Conservation (phyloP, 768 basidiomycete species). For the Rhodotorula sphaerocarpa region DNA sequence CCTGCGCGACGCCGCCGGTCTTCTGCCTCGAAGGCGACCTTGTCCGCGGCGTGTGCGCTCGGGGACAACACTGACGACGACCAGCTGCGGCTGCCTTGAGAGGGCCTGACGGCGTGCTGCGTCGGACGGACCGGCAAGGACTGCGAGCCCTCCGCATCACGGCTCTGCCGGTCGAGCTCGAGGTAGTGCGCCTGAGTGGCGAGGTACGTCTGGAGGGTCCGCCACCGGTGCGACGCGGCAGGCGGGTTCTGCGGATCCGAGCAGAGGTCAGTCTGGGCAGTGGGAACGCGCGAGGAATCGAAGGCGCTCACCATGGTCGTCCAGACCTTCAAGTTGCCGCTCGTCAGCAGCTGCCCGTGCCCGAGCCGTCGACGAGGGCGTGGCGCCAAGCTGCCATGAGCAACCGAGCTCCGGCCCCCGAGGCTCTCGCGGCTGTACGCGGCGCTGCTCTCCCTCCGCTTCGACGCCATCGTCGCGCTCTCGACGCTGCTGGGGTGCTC, state of each 20-base stretch:
- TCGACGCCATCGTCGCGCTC: not conserved
- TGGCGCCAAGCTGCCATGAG: not conserved
- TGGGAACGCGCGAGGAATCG: not conserved
- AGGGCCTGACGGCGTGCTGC: no score
- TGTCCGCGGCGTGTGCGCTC: slow-evolving; percentile 72
- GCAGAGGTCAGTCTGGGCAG: not conserved
- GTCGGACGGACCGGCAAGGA: no score
- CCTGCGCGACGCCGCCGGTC: slow-evolving; percentile 15
- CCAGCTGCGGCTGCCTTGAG: slow-evolving; percentile 52
- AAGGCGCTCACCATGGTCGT: slow-evolving; percentile 50
- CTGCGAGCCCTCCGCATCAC: slow-evolving; percentile 49
- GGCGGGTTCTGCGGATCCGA: slow-evolving; percentile 69
- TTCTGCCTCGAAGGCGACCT: slow-evolving; percentile 60
- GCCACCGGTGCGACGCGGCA: slow-evolving; percentile 74
- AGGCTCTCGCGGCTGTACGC: slow-evolving; percentile 16
- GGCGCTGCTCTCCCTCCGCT: slow-evolving; percentile 36
- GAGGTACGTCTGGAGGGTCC: slow-evolving; percentile 73
- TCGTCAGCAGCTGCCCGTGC: slow-evolving; percentile 41
- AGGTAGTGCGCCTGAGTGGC: slow-evolving; percentile 69
- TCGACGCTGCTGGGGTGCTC: slow-evolving; percentile 1
- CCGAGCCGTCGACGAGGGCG: slow-evolving; percentile 39
- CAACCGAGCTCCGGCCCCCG: slow-evolving; percentile 9
- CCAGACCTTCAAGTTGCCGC: slow-evolving; percentile 43
- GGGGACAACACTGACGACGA: slow-evolving; percentile 61
- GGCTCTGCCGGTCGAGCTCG: slow-evolving; percentile 72